Evolutionary conservation across 1,284 basidiomycete species (phyloP), one percentile per base, ranked within the genome.

Genomic region (Pterulicium gracile): DNA sequence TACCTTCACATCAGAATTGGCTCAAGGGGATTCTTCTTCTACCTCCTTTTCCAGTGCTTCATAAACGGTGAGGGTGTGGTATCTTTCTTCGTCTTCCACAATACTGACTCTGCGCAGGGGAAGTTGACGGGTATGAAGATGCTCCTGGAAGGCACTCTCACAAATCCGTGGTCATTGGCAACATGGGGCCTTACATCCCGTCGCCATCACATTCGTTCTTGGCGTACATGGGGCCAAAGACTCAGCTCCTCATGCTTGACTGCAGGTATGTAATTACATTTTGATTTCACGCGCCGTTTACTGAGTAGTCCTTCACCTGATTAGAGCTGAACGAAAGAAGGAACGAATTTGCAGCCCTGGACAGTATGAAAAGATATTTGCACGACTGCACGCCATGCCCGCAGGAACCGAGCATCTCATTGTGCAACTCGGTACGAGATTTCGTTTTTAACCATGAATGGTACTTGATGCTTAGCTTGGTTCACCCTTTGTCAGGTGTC

Each of bases 21-120:
- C 15, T 66, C 79, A 2, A 70, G 88, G 54, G 88, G 84, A 15
- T 94, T 92, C 64, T 94, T 94, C 62, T 93, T 87, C 69, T 97
- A 81, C 66, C 69, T 95, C 15, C 67, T 96, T 0, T 96, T 97
- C 70, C 93, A 96, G 57, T 87, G 89, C 52, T 95, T 95, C 62
- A 79, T 88, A 53, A 82, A 84, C 51, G 73, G 86, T 85, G 55
- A 54, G 75, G 7, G 32, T 46, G 35, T 23, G 18, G 43, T 21
- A 45, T 39, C 42, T 27, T 20, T 42, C 17, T 45, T 23, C 19
- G 27, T 17, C 44, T 47, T 24, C 39, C 48, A 34, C 42, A 22
- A 5, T 34, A 32, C 14, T 34, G 40, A 27, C 61, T 47, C 52
- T 48, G 52, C 42, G 19, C 53, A 85, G 84, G 82, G 50, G 76